These are phyloP conservation scores for Gossypium turneri DNA, from an alignment of 345 rosid species.

Conservation along the genomic window DNA sequence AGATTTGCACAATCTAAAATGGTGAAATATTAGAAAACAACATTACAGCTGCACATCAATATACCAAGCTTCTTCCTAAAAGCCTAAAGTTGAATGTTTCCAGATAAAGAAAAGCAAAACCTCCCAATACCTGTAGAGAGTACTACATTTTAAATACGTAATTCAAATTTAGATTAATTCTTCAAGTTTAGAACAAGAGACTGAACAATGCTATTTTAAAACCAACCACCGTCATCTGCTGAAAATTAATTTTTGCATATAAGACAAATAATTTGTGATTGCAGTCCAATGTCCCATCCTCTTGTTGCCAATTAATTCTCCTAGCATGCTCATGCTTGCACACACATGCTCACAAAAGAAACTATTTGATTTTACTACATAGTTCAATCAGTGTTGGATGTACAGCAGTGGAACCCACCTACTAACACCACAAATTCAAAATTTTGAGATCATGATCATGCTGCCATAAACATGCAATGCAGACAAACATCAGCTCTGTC, in stretches of 20 bases:
- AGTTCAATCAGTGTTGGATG: slow-evolving; percentile 6
- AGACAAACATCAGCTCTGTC: not conserved
- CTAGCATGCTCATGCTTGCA: slow-evolving; percentile 2
- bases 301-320: not conserved
- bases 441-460: slow-evolving; percentile 15
- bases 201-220: not conserved
- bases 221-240: not conserved
- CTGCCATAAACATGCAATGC: not conserved
- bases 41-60: not conserved
- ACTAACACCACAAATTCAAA: slow-evolving; percentile 13
- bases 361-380: slow-evolving; percentile 10
- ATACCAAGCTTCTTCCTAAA: not conserved
- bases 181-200: slow-evolving; percentile 2
- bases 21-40: not conserved
- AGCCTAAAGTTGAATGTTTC: not conserved
- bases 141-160: not conserved
- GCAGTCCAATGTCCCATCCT: not conserved
- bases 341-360: not conserved
- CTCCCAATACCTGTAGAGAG: not conserved
- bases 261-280: not conserved
- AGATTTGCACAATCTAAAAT: not conserved
- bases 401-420: slow-evolving; percentile 17
- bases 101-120: not conserved
- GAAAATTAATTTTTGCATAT: not conserved
- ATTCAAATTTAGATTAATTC: not conserved